Percentiles rank a stretch among this genome's conserved stretches.
Conservation (phyloP, 805 yeast genomes). For the Monosporozyma yasuniensis region DNA sequence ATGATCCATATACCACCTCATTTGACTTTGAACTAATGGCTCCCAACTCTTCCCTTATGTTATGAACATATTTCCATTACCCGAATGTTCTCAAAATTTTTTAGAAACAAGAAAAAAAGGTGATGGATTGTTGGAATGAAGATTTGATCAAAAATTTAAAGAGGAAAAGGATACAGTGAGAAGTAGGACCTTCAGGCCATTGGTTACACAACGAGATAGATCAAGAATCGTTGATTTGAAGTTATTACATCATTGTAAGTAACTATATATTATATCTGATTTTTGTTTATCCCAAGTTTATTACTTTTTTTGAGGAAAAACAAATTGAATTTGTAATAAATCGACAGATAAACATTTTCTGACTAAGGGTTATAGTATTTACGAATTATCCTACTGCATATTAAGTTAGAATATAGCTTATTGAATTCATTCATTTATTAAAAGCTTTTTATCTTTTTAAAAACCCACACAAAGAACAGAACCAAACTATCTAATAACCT, state of each 20-base stretch:
- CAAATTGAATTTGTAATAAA: not conserved
- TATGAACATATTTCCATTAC: not conserved
- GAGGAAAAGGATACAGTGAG: not conserved
- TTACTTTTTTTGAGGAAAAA: not conserved
- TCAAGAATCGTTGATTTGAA: not conserved
- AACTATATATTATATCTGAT: not conserved
- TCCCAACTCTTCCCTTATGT: not conserved
- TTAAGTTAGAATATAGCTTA: not conserved
- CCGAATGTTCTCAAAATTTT: not conserved
- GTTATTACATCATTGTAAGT: not conserved
- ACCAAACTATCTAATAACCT: not conserved
- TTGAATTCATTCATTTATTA: not conserved
- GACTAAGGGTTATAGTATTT: not conserved
- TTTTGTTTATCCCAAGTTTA: not conserved
- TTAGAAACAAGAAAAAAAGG: not conserved
- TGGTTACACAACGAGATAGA: not conserved
- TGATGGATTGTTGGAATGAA: not conserved
- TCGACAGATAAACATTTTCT: not conserved
- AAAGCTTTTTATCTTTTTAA: not conserved
- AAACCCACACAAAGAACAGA: not conserved
- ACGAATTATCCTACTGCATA: not conserved
- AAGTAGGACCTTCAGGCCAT: not conserved
- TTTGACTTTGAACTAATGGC: not conserved
- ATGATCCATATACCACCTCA: not conserved
- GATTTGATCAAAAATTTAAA: not conserved